Conservation (phyloP, 306 rosid genomes). For the Rosa multiflora region DNA sequence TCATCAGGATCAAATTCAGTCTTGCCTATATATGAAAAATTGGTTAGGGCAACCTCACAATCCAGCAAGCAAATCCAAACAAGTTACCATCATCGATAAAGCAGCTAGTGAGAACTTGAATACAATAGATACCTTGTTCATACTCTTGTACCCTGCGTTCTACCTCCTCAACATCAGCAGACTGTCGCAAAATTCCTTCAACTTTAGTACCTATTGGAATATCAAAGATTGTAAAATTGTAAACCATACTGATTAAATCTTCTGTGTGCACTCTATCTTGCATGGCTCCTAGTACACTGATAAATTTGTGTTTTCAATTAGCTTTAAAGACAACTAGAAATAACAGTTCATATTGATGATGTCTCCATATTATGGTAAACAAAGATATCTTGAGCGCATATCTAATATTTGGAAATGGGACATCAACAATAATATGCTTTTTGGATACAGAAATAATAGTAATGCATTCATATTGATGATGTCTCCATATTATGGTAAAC, state of each 20-base stretch:
- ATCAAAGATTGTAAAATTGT: slow-evolving; percentile 6
- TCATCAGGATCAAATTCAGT: slow-evolving; percentile 79
- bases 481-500: not conserved
- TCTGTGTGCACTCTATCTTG: not conserved
- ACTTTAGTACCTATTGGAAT: slow-evolving; percentile 59
- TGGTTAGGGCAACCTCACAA: slow-evolving; percentile 23
- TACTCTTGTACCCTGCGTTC: slow-evolving; percentile 94
- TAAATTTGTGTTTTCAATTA: not conserved
- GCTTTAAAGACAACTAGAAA: slow-evolving; percentile 1
- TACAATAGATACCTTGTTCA: slow-evolving; percentile 72
- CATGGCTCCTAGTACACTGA: not conserved
- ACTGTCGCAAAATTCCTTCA: slow-evolving; percentile 95
- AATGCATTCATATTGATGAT: not conserved
- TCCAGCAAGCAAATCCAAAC: slow-evolving; percentile 13
- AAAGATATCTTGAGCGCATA: not conserved
- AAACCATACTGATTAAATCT: not conserved
- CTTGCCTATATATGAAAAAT: slow-evolving; percentile 59
- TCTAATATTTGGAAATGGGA: not conserved
- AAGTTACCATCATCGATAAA: slow-evolving; percentile 1
- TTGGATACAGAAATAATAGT: not conserved
- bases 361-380: not conserved
- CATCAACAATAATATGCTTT: not conserved
- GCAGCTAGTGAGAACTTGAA: slow-evolving; percentile 25
- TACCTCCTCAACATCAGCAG: slow-evolving; percentile 99
- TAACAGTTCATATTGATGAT: not conserved